Conservation (phyloP, 768 basidiomycete species). For the button mushroom (Agaricus bisporus) region DNA sequence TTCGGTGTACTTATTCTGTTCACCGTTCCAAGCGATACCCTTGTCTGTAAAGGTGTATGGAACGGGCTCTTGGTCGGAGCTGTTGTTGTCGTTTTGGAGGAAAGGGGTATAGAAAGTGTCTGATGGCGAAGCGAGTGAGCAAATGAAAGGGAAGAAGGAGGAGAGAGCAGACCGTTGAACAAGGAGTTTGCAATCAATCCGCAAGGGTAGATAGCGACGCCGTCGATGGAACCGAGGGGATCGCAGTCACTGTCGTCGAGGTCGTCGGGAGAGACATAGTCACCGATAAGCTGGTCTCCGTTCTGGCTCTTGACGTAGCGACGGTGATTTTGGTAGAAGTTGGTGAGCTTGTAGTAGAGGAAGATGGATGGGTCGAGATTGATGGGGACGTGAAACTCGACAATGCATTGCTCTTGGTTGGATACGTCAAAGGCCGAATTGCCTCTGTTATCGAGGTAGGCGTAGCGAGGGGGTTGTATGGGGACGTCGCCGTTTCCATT, state of each 20-base stretch:
- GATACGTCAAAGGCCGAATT: conserved; percentile 37
- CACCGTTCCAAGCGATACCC: conserved; percentile 95
- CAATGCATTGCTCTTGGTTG: conserved; percentile 55
- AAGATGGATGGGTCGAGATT: conserved; percentile 72
- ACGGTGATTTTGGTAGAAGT: conserved; percentile 98
- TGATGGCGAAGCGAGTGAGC: conserved; percentile 21
- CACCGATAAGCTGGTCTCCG: conserved; percentile 79
- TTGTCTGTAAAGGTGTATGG: conserved; percentile 69
- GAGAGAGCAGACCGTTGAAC: conserved; percentile 72
- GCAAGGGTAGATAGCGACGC: conserved; percentile 81
- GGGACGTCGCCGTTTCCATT: conserved; percentile 33
- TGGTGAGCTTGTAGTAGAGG: conserved; percentile 94
- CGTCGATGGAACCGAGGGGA: conserved; percentile 59
- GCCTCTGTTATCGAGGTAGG: conserved; percentile 58
- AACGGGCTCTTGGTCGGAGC: conserved; percentile 30
- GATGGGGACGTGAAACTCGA: conserved; percentile 80
- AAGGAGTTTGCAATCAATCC: conserved; percentile 95
- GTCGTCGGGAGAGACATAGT: conserved; percentile 37
- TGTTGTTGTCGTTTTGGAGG: conserved; percentile 44
- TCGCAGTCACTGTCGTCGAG: conserved; percentile 81
- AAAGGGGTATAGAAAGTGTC: conserved; percentile 74
- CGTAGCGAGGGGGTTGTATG: conserved; percentile 57
- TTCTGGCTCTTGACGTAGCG: conserved; percentile 93
- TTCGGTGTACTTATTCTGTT: conserved; percentile 81
- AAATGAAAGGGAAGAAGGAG: not conserved